Percentiles rank a stretch among this genome's conserved stretches.
These are phyloP conservation scores for Ilyonectria sp. DNA, from an alignment of 2,329 filamentous ascomycete genomes.

Conservation along the genomic window DNA sequence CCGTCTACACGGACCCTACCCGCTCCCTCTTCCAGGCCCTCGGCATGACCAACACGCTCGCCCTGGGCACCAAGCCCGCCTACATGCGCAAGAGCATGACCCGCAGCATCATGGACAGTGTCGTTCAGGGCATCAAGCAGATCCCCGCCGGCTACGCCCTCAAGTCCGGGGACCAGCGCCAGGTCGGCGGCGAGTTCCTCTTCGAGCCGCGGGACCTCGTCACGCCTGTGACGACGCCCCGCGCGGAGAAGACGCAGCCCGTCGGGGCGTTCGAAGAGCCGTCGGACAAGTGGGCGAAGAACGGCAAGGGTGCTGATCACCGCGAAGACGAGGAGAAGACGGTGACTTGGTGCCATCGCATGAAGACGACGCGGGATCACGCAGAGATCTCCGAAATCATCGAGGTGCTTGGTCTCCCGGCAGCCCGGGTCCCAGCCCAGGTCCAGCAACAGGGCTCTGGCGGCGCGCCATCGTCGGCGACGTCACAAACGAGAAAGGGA, in stretches of 20 bases:
- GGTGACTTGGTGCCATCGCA: constrained; percentile 86
- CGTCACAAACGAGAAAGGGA: constrained; percentile 63
- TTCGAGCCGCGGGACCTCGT: constrained; percentile 71
- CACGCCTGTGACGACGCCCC: constrained; percentile 62
- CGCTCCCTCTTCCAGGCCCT: constrained; percentile 76
- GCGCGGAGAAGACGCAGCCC: constrained; percentile 50
- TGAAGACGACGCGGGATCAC: constrained; percentile 85
- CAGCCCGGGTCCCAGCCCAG: constrained; percentile 31
- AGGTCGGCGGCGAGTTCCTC: constrained; percentile 85
- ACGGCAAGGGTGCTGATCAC: constrained; percentile 39
- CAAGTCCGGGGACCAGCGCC: constrained; percentile 76
- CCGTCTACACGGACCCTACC: constrained; percentile 84
- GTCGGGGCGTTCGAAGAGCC: constrained; percentile 41
- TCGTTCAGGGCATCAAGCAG: constrained; percentile 73
- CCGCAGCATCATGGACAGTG: constrained; percentile 64
- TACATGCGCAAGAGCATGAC: constrained; percentile 74
- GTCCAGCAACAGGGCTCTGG: constrained; percentile 25
- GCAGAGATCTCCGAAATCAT: constrained; percentile 78
- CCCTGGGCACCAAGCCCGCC: constrained; percentile 71
- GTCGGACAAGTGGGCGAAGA: constrained; percentile 6
- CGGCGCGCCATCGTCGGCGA: constrained; percentile 53
- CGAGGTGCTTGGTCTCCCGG: constrained; percentile 72
- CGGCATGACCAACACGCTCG: constrained; percentile 77
- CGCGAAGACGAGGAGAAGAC: constrained; percentile 66
- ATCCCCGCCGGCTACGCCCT: constrained; percentile 70